phyloP scores from a whole-genome alignment of 2,329 filamentous ascomycete genomes.

The Microdochium bolleyi region DNA sequence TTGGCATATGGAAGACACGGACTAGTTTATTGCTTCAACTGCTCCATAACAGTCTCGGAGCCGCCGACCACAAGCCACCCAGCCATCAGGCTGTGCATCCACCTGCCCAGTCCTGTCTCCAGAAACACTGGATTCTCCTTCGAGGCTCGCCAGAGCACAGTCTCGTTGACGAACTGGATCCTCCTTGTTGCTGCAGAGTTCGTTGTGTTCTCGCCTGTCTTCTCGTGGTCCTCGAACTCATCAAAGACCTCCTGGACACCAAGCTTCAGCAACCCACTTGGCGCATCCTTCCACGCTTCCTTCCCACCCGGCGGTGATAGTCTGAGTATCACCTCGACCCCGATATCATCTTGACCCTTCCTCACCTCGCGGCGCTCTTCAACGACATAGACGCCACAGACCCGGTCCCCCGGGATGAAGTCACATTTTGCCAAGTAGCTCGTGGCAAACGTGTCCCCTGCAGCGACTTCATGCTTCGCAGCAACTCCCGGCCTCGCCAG shows the following conservation, averaged over 20 bases:
- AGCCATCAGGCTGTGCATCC: slow-evolving; percentile 14
- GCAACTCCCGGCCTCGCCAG: too few relatives aligned
- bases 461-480: slow-evolving; percentile 1
- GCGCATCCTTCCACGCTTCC: slow-evolving; percentile 3
- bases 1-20: too few relatives aligned
- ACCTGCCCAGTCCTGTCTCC: slow-evolving; percentile 11
- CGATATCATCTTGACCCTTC: too few relatives aligned
- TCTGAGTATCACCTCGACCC: slow-evolving; percentile 8
- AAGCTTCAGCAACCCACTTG: slow-evolving; percentile 18
- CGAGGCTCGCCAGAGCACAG: slow-evolving; percentile 24
- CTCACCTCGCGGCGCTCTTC: neutral
- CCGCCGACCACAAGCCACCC: slow-evolving; percentile 15
- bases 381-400: slow-evolving; percentile 17
- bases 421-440: slow-evolving; percentile 9
- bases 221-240: too few relatives aligned
- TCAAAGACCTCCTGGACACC: slow-evolving; percentile 25
- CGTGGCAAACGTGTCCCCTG: slow-evolving; percentile 5
- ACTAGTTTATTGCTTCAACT: too few relatives aligned
- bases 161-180: slow-evolving; percentile 29
- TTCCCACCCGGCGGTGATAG: slow-evolving; percentile 12
- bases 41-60: slow-evolving; percentile 9
- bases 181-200: too few relatives aligned
- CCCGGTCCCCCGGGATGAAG: slow-evolving; percentile 11
- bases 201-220: too few relatives aligned
- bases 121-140: slow-evolving; percentile 10